These are phyloP conservation scores for Colletotrichum sp. DNA, from an alignment of 2,329 filamentous ascomycete species.

Conservation along the genomic window DNA sequence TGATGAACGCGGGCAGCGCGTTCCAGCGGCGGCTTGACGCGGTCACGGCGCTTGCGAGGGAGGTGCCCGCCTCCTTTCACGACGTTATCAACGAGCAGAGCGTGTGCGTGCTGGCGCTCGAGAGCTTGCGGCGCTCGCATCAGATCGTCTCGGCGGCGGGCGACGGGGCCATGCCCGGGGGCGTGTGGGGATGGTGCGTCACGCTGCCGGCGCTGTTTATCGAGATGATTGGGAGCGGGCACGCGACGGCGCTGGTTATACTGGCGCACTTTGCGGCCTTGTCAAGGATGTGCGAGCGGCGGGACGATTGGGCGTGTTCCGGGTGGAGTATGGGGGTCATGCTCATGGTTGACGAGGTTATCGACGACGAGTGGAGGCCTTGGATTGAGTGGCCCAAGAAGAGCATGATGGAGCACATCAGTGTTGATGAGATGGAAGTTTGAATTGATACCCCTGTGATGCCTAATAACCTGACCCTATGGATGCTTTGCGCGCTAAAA, in stretches of 20 bases:
- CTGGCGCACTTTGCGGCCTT: slow-evolving; percentile 24
- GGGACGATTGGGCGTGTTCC: slow-evolving; percentile 7
- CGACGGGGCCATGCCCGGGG: neutral
- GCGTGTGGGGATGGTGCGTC: slow-evolving; percentile 20
- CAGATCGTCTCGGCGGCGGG: neutral
- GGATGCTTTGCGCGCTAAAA: neutral
- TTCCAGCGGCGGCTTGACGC: slow-evolving; percentile 17
- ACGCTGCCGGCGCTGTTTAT: slow-evolving; percentile 21
- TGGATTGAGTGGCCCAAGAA: slow-evolving; percentile 24
- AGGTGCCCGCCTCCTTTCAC: neutral
- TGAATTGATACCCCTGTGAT: slow-evolving; percentile 1
- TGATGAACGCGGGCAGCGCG: neutral
- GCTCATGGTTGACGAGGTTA: slow-evolving; percentile 10
- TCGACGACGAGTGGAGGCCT: slow-evolving; percentile 10
- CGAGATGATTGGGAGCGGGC: slow-evolving; percentile 17
- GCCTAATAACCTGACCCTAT: neutral
- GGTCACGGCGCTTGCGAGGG: slow-evolving; percentile 13
- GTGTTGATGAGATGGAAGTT: slow-evolving; percentile 21
- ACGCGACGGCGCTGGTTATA: slow-evolving; percentile 23
- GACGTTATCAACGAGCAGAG: slow-evolving; percentile 11
- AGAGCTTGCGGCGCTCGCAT: slow-evolving; percentile 14
- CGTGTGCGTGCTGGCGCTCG: slow-evolving; percentile 21
- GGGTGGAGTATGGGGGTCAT: slow-evolving; percentile 22
- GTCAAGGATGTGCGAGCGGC: neutral
- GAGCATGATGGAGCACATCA: slow-evolving; percentile 15